Percentiles rank a stretch among this genome's conserved stretches.
phyloP scores from a whole-genome alignment of 805 yeast genomes.

The Lipomyces japonicus region DNA sequence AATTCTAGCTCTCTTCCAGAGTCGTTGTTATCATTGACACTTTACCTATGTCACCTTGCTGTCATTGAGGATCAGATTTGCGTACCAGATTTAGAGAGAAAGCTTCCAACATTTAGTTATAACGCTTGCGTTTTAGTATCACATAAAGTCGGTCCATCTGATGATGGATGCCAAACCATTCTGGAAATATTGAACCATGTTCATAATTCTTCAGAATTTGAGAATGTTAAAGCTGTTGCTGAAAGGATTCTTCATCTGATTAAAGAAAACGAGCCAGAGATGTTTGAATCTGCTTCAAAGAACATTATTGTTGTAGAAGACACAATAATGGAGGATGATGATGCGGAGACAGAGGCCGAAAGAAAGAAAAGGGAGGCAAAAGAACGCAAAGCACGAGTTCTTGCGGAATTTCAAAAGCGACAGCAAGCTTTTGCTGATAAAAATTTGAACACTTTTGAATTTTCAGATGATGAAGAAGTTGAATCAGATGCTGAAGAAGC shows the following conservation, averaged over 20 bases:
- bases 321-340: constrained; percentile 6
- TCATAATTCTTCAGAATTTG: constrained; percentile 2
- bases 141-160: constrained; percentile 5
- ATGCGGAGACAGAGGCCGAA: constrained; percentile 44
- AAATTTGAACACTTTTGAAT: constrained; percentile 38
- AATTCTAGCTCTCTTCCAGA: constrained; percentile 45
- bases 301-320: constrained; percentile 5
- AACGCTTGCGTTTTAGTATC: constrained; percentile 13
- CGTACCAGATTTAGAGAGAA: constrained; percentile 9
- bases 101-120: constrained; percentile 14
- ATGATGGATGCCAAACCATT: constrained; percentile 14
- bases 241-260: constrained; percentile 23
- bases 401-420: constrained; percentile 76
- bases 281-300: constrained; percentile 28
- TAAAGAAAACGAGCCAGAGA: constrained; percentile 18
- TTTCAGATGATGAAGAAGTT: constrained; percentile 41
- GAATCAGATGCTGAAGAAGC: constrained; percentile 16
- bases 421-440: constrained; percentile 70
- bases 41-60: constrained; percentile 69
- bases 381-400: constrained; percentile 61
- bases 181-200: constrained; percentile 18
- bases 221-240: constrained; percentile 18
- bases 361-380: constrained; percentile 66
- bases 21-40: constrained; percentile 51
- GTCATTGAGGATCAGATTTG: constrained; percentile 43